phyloP scores from a whole-genome alignment of 768 basidiomycete species.

The Suillus alpinus region DNA sequence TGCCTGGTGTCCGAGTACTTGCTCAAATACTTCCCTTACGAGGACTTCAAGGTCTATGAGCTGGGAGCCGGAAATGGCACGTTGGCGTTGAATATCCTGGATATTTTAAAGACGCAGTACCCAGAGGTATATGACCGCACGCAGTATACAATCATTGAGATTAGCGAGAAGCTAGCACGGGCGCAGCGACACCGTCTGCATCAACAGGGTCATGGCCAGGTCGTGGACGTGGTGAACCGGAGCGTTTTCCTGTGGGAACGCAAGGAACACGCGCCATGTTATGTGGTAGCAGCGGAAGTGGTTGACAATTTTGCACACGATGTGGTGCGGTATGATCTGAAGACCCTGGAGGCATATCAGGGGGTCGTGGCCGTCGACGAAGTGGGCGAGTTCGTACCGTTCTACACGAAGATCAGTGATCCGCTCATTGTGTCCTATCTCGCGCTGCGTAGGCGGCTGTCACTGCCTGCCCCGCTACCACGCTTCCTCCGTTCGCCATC shows the following conservation, averaged over 20 bases:
- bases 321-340: slow-evolving; percentile 83
- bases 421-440: slow-evolving; percentile 81
- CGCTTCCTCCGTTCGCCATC: slow-evolving; percentile 52
- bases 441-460: slow-evolving; percentile 56
- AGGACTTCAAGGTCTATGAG: slow-evolving; percentile 95
- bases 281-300: slow-evolving; percentile 93
- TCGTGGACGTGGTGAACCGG: slow-evolving; percentile 66
- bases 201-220: slow-evolving; percentile 34
- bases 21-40: slow-evolving; percentile 92
- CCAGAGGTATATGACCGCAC: slow-evolving; percentile 94
- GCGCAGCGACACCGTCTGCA: slow-evolving; percentile 69
- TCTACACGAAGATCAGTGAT: slow-evolving; percentile 84
- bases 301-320: slow-evolving; percentile 99
- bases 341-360: slow-evolving; percentile 79
- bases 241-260: slow-evolving; percentile 86
- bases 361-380: slow-evolving; percentile 76
- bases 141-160: slow-evolving; percentile 92
- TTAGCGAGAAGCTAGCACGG: slow-evolving; percentile 73
- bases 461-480: slow-evolving; percentile 56
- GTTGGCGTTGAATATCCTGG: slow-evolving; percentile 83
- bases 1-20: slow-evolving; percentile 92
- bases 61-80: slow-evolving; percentile 98
- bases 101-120: slow-evolving; percentile 71
- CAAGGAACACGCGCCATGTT: slow-evolving; percentile 80
- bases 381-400: slow-evolving; percentile 76